A percentile compares a stretch with the other conserved stretches of the same genome.
These are phyloP conservation scores for Yarrowia deformans DNA, from an alignment of 805 yeast genomes.

Conservation along the genomic window DNA sequence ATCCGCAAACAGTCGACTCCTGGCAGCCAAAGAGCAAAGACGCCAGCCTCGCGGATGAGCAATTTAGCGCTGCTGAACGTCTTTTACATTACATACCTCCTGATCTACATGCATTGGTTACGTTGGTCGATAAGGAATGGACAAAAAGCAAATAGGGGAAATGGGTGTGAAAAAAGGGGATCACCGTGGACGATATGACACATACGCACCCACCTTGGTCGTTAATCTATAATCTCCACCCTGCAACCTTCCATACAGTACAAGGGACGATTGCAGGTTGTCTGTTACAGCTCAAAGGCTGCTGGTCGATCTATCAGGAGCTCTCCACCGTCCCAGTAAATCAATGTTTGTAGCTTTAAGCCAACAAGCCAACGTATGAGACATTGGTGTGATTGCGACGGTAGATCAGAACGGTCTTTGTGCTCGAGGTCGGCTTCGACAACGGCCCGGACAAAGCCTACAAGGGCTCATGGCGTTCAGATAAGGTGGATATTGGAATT, in stretches of 20 bases:
- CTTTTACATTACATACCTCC: constrained; percentile 7
- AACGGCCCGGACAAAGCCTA: background rate
- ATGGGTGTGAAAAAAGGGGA: background rate
- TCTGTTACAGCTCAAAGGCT: background rate
- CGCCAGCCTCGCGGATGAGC: constrained; percentile 3
- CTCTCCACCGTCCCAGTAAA: background rate
- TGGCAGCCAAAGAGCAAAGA: background rate
- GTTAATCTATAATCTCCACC: background rate
- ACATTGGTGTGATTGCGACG: constrained; percentile 10
- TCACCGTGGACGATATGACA: background rate
- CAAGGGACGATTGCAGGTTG: background rate
- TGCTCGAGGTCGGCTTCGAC: background rate
- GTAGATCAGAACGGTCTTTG: constrained; percentile 2
- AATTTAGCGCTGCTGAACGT: background rate
- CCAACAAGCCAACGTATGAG: constrained; percentile 8
- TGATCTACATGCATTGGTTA: constrained; percentile 20
- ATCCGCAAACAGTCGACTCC: background rate
- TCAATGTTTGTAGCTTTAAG: constrained; percentile 2
- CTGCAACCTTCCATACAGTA: background rate
- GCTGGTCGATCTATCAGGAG: constrained; percentile 7
- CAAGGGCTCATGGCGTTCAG: background rate
- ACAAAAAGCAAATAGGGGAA: background rate
- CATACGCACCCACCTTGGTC: constrained; percentile 6
- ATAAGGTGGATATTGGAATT: background rate
- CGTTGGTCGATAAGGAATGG: constrained; percentile 29